phyloP scores from a whole-genome alignment of 192 early-diverging fungal genomes.

The Allomyces arbusculus region DNA sequence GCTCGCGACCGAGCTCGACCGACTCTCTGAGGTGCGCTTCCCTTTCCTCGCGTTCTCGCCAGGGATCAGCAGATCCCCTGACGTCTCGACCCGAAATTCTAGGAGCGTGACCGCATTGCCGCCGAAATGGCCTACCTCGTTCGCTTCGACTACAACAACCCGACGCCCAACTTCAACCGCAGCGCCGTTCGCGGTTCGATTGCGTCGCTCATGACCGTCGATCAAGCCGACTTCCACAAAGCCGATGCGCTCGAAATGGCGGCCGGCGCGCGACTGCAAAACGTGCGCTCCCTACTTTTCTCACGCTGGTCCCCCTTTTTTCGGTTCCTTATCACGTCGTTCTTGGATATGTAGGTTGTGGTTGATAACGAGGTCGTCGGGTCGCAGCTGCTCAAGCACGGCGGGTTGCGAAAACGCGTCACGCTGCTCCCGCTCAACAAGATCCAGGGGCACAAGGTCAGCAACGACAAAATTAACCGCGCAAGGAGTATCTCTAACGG shows the following conservation, averaged over 20 bases:
- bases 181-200: conserved; percentile 80
- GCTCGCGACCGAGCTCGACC: not conserved
- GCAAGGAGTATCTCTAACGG: conserved; percentile 14
- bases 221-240: conserved; percentile 36
- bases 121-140: conserved; percentile 15
- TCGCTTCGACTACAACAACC: conserved; percentile 68
- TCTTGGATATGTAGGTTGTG: conserved; percentile 38
- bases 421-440: conserved; percentile 96
- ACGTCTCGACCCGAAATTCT: conserved; percentile 7
- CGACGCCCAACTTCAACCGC: conserved; percentile 70
- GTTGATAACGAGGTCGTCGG: conserved; percentile 71
- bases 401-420: conserved; percentile 50
- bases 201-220: conserved; percentile 66
- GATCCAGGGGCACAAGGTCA: conserved; percentile 34
- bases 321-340: not conserved
- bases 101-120: conserved; percentile 5
- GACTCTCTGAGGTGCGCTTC: conserved; percentile 16
- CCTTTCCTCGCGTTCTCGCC: not conserved
- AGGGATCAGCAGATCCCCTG: not conserved
- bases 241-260: conserved; percentile 77
- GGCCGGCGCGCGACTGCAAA: conserved; percentile 83
- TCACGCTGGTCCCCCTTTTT: not conserved
- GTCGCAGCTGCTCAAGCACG: conserved; percentile 55
- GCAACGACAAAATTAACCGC: not conserved
- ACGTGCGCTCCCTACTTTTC: conserved; percentile 17